Evolutionary conservation across 2,329 filamentous ascomycete genomes (phyloP), one percentile per base, ranked within the genome.

Genomic region (Pleoardoris graminearum): DNA sequence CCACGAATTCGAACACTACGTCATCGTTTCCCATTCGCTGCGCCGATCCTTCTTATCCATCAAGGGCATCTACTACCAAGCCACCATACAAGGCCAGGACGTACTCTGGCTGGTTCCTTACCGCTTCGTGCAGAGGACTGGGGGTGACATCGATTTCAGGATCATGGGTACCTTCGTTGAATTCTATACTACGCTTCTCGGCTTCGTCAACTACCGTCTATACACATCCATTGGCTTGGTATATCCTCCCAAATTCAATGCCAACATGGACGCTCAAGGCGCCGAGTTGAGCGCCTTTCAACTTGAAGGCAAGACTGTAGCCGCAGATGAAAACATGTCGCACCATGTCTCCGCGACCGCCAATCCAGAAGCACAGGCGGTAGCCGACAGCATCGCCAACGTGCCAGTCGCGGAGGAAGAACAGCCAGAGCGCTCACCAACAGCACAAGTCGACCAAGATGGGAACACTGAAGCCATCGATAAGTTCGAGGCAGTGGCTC

Each of bases 141-240:
- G 94, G 35, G 90, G 89, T 52, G 94, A 99, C 75, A 89, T 99
- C 59, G 94, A 99, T 75, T 99, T 97, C 79, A 84, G 94, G 68
- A 99, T 99, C 76, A 99, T 99, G 94, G 93, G 91, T 54, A 99
- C 94, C 4, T 99, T 99, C 71, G 87, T 99, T 60, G 93, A 99
- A 74, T 99, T 99, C 75, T 99, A 99, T 80, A 96, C 95, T 67
- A 97, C 93, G 4, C 82, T 99, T 12, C 81, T 99, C 17, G 89
- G 93, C 55, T 99, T 99, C 68, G 86, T 97, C 76, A 97, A 99
- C 81, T 99, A 91, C 81, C 82, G 91, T 59, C 81, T 99, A 41
- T 99, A 97, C 79, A 96, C 91, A 1, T 87, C 90, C 0, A 80
- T 96, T 58, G 94, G 94, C 7, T 79, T 99, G 57, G 91, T 97